Conservation (phyloP, 441 rosid genomes). For the Pelargonium australe region DNA sequence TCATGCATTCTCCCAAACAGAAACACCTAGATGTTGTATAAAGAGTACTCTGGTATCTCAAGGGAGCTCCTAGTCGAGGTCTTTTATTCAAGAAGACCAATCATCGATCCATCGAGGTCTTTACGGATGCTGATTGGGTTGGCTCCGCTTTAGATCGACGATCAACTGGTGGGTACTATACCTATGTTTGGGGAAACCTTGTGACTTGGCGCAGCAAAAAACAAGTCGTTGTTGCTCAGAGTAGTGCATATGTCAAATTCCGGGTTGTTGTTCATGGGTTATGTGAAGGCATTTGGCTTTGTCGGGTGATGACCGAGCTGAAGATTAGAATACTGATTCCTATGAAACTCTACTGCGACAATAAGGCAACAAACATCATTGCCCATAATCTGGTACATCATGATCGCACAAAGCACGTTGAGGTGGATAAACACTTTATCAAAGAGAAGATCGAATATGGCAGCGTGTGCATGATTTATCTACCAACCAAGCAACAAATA, state of each 20-base stretch:
- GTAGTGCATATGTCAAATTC: not conserved
- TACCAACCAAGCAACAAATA: no score
- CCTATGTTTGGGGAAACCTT: not conserved
- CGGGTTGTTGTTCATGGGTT: not conserved
- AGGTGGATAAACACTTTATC: no score
- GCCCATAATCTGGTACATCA: no score
- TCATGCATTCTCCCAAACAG: not conserved
- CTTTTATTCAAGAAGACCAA: not conserved
- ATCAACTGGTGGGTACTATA: not conserved
- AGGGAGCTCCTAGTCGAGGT: not conserved
- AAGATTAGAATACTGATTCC: not conserved
- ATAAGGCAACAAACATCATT: not conserved
- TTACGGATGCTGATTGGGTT: conserved; percentile 1
- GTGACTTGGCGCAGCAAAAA: not conserved
- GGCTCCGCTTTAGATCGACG: not conserved
- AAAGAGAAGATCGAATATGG: no score
- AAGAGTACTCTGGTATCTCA: not conserved
- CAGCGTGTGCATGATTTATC: no score
- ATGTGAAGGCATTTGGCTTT: not conserved
- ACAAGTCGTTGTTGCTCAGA: not conserved
- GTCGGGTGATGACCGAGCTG: not conserved
- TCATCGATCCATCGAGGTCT: not conserved
- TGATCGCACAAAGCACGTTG: no score
- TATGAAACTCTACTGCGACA: not conserved
- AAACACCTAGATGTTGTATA: not conserved